These are phyloP conservation scores for Pecoramyces ruminantium DNA, from an alignment of 192 early-diverging fungal genomes.

Conservation along the genomic window DNA sequence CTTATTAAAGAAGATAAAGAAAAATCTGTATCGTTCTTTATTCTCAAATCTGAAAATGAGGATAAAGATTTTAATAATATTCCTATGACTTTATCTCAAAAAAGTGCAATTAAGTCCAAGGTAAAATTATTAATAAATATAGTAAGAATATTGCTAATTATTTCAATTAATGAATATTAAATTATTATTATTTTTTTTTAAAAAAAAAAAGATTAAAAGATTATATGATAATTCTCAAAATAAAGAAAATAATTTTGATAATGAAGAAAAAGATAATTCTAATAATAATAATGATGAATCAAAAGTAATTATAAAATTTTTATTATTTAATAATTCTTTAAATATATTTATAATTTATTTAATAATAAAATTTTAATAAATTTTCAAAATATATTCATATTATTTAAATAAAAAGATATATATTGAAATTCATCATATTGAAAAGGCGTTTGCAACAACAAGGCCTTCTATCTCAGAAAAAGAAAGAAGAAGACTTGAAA, in stretches of 20 bases:
- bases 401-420: neutral
- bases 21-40: neutral
- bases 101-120: neutral
- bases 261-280: neutral
- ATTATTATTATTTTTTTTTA: too few relatives aligned
- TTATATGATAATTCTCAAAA: neutral
- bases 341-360: too few relatives aligned
- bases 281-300: neutral
- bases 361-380: too few relatives aligned
- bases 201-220: neutral
- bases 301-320: too few relatives aligned
- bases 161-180: too few relatives aligned
- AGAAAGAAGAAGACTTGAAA: slow-evolving; percentile 27
- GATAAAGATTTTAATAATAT: neutral
- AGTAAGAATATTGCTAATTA: too few relatives aligned
- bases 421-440: slow-evolving; percentile 19
- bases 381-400: too few relatives aligned
- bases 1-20: neutral
- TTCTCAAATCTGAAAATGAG: neutral
- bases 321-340: too few relatives aligned
- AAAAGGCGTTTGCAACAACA: slow-evolving; percentile 33
- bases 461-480: slow-evolving; percentile 42
- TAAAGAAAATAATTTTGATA: neutral
- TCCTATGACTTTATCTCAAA: neutral
- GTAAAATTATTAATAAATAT: too few relatives aligned